Percentiles rank a stretch among this genome's conserved stretches.
Conservation (phyloP, 441 rosid genomes). For the Melastoma candidum region DNA sequence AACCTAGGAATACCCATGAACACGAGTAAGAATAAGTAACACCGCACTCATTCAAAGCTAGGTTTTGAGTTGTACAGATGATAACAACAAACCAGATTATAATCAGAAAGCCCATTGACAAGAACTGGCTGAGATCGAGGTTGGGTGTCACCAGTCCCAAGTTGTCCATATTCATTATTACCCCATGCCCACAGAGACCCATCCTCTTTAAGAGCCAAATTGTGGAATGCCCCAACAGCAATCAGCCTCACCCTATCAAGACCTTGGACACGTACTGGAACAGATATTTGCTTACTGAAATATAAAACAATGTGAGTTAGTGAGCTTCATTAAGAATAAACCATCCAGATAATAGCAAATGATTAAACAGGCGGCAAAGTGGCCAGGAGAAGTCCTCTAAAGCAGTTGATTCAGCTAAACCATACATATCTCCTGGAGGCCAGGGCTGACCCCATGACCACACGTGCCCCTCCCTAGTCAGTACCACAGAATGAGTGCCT, state of each 20-base stretch:
- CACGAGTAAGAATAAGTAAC: constrained; percentile 4
- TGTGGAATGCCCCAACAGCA: constrained; percentile 98
- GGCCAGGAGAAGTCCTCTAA: neutral
- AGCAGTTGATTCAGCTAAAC: neutral
- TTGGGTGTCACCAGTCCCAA: constrained; percentile 98
- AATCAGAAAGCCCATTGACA: constrained; percentile 78
- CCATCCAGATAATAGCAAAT: neutral
- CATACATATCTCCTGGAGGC: constrained; percentile 99
- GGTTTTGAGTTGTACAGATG: neutral
- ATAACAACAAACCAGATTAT: constrained; percentile 54
- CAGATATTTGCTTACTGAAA: constrained; percentile 90
- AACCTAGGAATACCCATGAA: constrained; percentile 39
- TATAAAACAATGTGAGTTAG: neutral
- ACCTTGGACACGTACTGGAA: constrained; percentile 97
- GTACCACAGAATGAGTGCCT: constrained; percentile 97
- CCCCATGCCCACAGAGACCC: constrained; percentile 99
- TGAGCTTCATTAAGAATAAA: neutral
- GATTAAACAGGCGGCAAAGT: too few species aligned
- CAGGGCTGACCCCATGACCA: constrained; percentile 99
- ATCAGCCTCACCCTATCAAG: constrained; percentile 81
- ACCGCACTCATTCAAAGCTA: neutral
- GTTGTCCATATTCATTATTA: constrained; percentile 97
- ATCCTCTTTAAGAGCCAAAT: constrained; percentile 91
- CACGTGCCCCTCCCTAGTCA: constrained; percentile 80
- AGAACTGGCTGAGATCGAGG: constrained; percentile 93